A percentile compares a stretch with the other conserved stretches of the same genome.
These are phyloP conservation scores for Carnegiea gigantea DNA, from an alignment of 179 eudicot species.

Conservation along the genomic window DNA sequence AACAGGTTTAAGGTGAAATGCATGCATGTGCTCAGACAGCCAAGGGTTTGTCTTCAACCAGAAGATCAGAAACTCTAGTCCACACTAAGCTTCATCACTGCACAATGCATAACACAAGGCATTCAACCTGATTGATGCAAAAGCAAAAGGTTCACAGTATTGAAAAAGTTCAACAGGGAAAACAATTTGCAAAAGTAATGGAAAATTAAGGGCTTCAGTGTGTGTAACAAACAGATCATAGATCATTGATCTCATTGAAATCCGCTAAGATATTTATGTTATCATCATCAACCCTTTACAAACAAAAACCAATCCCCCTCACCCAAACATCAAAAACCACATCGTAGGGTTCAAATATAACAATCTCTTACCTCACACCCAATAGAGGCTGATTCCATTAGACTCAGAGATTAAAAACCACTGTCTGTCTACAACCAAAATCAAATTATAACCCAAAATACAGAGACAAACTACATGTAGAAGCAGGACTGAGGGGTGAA, in stretches of 20 bases:
- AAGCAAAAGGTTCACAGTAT: too few species aligned
- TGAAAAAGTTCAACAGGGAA: too few species aligned
- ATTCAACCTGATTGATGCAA: too few species aligned
- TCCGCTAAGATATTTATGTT: conserved; percentile 77
- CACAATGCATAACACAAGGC: not conserved
- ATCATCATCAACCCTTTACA: conserved; percentile 56
- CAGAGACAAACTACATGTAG: too few species aligned
- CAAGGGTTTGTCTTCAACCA: conserved; percentile 26
- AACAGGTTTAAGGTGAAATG: not conserved
- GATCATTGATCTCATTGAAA: conserved; percentile 76
- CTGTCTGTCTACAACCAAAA: too few species aligned
- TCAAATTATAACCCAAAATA: not conserved
- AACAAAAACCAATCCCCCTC: not conserved
- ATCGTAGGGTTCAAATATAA: too few species aligned
- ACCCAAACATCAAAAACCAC: not conserved
- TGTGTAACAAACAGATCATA: conserved; percentile 94
- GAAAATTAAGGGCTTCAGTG: conserved; percentile 53
- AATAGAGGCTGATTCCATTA: too few species aligned
- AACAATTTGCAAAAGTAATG: too few species aligned
- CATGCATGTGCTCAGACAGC: conserved; percentile 28
- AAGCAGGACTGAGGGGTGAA: not conserved
- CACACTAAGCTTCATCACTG: conserved; percentile 25
- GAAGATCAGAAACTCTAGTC: conserved; percentile 31
- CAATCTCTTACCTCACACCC: too few species aligned
- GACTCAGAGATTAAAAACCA: too few species aligned